Base-by-base conservation (phyloP, 345 rosid genomes). In the Firmiana major region DNA sequence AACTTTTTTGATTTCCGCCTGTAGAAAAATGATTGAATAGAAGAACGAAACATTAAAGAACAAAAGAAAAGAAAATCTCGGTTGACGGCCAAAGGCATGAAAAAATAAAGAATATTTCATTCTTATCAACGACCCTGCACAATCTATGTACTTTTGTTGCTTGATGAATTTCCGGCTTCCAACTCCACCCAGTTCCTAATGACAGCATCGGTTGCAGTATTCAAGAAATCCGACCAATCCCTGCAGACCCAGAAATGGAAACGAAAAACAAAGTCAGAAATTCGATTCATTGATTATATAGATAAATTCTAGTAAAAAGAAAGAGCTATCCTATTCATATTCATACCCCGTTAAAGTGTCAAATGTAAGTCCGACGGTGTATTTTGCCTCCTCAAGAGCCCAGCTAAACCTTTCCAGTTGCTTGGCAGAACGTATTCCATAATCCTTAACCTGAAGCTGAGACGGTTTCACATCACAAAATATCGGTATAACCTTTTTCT, bases 391-490 rank as follows among this genome's bases (percentile, higher is more conserved):
- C 34, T 89, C 89, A 1, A 95, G 81, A 45, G 97, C 98, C 82
- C 51, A 31, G 3, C 66, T 40, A 77, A 87, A 93, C 67, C 90
- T 78, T 26, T 71, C 71, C 53, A 88, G 59, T 68, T 93, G 89
- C 38, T 63, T n/a, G 1, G 63, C 38, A 0, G 89, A 55, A 24
- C 86, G 75, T 8, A 58, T 49, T 9, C 86, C 87, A 34, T 87
- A 48, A n/a, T 87, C 85, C 68, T 72, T 71, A 54, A 91, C 87
- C 0, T n/a, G 75, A 40, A 95, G 97, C 76, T 90, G 80, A 1
- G 99, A 92, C 3, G 98, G 99, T 77, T 92, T 89, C 17, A 95
- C 88, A 43, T 95, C 92, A 11, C 88, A 93, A 73, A 95, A 95
- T 10, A 95, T 88, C 16, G 98, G 99, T 0, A 95, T 82, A 28